Conservation (phyloP, 106 monocot genomes). For the Iris macrosiphon region DNA sequence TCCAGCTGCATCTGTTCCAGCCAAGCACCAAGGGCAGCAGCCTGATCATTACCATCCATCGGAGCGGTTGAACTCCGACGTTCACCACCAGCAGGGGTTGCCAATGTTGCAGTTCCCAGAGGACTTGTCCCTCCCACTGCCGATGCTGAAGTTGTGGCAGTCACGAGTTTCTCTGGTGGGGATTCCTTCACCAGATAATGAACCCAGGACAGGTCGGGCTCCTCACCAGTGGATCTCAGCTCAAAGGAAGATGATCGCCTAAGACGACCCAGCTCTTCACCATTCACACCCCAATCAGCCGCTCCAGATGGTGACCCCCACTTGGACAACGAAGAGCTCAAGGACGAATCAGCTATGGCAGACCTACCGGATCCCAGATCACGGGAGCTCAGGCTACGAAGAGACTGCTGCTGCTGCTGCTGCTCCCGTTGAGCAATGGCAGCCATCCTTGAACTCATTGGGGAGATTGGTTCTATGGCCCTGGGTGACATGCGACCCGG, state of each 20-base stretch:
- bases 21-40: conserved; percentile 56
- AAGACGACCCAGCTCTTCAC: conserved; percentile 60
- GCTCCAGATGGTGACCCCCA: conserved; percentile 58
- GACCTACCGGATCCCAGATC: conserved; percentile 39
- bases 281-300: conserved; percentile 59
- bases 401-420: conserved; percentile 51
- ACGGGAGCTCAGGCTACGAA: conserved; percentile 74
- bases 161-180: conserved; percentile 22
- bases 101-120: neutral
- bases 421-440: conserved; percentile 55
- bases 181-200: conserved; percentile 74
- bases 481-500: conserved; percentile 71
- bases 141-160: neutral
- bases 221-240: conserved; percentile 34
- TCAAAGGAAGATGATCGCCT: conserved; percentile 70
- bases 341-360: conserved; percentile 27
- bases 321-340: conserved; percentile 36
- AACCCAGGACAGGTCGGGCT: conserved; percentile 74
- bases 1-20: conserved; percentile 83
- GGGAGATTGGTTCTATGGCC: conserved; percentile 45
- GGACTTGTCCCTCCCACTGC: neutral
- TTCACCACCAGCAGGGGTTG: conserved; percentile 1
- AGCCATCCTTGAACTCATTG: conserved; percentile 43
- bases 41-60: conserved; percentile 40
- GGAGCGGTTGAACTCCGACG: conserved; percentile 17